Evolutionary conservation across 164 flowering plant genomes (phyloP), one percentile per base, ranked within the genome.

Genomic region (Buxus sempervirens): DNA sequence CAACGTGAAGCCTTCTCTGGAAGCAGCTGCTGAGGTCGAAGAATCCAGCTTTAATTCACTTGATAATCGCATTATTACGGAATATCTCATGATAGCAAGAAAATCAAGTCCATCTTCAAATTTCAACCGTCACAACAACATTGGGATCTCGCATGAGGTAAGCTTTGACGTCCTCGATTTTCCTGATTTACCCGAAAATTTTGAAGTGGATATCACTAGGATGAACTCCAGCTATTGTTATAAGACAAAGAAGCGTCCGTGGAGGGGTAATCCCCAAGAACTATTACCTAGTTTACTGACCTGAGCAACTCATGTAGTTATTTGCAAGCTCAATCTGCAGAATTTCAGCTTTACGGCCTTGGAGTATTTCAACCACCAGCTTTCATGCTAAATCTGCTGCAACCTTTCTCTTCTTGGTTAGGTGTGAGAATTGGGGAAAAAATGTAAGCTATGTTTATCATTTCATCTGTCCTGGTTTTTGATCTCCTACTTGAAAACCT

Each of bases 111-210:
- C 76, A 32, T 51, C 68, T 62, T 16, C 66, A 8, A 62, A 69
- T 22, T 70, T 74, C 72, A 63, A 36, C 65, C 60, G 63, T 41
- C 72, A 69, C 7, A 71, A 60, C n/a, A 49, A 68, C 23, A 14
- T 12, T 58, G 62, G 64, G 64, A 70, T 66, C 38, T 41, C 78
- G 14, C 72, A 79, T 55, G 78, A 73, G 74, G 73, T 75, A 67
- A 72, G 56, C 41, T 24, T 70, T 55, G 63, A 68, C 24, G 56
- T 3, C 7, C 3, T 32, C 65, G 54, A 38, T 48, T 62, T 69
- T 27, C 24, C 57, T 20, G 54, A 36, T 61, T 67, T 59, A 23
- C 62, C 16, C 15, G 66, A 69, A 26, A 66, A 62, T 58, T 75
- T 64, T 71, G 64, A 62, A 32, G 38, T 32, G 38, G 60, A 59